Percentiles rank a stretch among this genome's conserved stretches.
Evolutionary conservation across 108 stramenopile species (phyloP).

Genomic region (Cyclotella choctawhatcheeana): DNA sequence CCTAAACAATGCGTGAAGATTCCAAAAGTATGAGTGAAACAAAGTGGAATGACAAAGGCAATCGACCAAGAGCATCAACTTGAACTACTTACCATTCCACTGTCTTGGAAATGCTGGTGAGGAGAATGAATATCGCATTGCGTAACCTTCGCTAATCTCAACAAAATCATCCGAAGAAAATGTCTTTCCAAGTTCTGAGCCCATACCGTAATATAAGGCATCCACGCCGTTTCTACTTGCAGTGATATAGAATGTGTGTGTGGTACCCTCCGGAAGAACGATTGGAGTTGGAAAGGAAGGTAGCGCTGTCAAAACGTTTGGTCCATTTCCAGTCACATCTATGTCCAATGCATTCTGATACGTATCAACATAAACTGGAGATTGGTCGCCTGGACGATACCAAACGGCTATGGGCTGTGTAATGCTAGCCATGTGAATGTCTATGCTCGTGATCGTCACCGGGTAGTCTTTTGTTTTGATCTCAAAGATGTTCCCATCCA

Average conservation of each 20-base stretch:
- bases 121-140: conserved; percentile 18
- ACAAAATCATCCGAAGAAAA: conserved; percentile 26
- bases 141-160: conserved; percentile 29
- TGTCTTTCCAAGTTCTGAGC: conserved; percentile 3
- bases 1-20: too few species aligned
- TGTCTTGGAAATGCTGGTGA: conserved; percentile 2
- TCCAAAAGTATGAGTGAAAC: too few species aligned
- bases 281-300: conserved; percentile 24
- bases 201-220: conserved; percentile 10
- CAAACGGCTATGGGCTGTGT: conserved; percentile 19
- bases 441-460: conserved; percentile 13
- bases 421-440: conserved; percentile 24
- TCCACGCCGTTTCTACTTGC: not conserved
- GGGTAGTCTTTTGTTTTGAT: conserved; percentile 21
- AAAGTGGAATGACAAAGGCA: too few species aligned
- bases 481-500: conserved; percentile 26
- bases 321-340: conserved; percentile 14
- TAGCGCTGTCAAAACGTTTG: conserved; percentile 15
- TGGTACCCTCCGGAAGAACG: conserved; percentile 25
- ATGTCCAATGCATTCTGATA: conserved; percentile 4
- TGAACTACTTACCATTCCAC: conserved; percentile 46
- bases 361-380: conserved; percentile 9
- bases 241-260: conserved; percentile 38
- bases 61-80: too few species aligned
- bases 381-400: conserved; percentile 14